Percentiles rank a stretch among this genome's conserved stretches.
Evolutionary conservation across 1,284 basidiomycete genomes (phyloP).

Genomic region (Abortiporus biennis): DNA sequence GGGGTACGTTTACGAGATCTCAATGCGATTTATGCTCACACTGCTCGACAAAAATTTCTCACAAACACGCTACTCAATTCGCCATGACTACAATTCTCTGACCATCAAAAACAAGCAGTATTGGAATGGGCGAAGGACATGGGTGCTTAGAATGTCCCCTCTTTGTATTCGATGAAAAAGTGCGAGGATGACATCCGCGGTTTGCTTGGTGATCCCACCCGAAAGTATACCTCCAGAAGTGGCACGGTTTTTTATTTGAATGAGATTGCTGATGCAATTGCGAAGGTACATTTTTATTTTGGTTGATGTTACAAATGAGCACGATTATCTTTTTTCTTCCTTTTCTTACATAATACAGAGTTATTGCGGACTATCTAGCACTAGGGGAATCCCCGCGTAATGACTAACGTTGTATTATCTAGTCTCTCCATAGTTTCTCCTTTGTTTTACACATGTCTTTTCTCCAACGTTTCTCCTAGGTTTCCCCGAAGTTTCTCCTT

Average conservation of each 20-base stretch:
- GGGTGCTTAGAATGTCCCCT: slow-evolving; percentile 19
- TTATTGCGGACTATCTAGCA: no score
- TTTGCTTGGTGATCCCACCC: not conserved
- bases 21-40: not conserved
- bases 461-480: no score
- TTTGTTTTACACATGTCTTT: no score
- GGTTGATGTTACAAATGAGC: no score
- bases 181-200: not conserved
- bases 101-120: slow-evolving; percentile 22
- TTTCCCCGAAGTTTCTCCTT: no score
- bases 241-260: slow-evolving; percentile 26
- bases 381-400: no score
- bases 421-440: no score
- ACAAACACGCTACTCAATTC: slow-evolving; percentile 22
- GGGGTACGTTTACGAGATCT: slow-evolving; percentile 4
- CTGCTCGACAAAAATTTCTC: not conserved
- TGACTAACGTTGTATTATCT: no score
- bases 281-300: no score
- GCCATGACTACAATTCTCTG: slow-evolving; percentile 19
- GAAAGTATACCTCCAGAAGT: slow-evolving; percentile 7
- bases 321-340: not conserved
- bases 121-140: slow-evolving; percentile 22
- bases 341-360: no score
- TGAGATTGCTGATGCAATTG: slow-evolving; percentile 17
- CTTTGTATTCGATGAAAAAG: slow-evolving; percentile 13